These are phyloP conservation scores for Fusarium agapanthi DNA, from an alignment of 2,329 filamentous ascomycete genomes.

Conservation along the genomic window DNA sequence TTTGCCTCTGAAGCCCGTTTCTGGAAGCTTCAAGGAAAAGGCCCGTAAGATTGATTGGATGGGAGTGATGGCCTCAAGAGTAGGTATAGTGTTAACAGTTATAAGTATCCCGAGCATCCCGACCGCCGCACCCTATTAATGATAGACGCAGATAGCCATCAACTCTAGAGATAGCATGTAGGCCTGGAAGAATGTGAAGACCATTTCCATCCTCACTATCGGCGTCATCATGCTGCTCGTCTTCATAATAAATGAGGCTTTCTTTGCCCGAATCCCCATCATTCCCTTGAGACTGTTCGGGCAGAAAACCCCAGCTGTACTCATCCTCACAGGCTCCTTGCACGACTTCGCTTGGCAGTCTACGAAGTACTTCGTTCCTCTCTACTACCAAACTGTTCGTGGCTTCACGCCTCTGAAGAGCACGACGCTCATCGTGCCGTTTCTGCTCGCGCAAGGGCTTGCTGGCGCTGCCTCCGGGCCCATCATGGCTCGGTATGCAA, in stretches of 20 bases:
- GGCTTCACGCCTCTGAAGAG: neutral
- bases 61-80: neutral
- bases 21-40: neutral
- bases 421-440: neutral
- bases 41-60: neutral
- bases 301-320: neutral
- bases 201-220: conserved; percentile 77
- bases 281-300: conserved; percentile 60
- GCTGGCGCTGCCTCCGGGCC: neutral
- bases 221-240: conserved; percentile 66
- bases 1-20: neutral
- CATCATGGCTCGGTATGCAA: neutral
- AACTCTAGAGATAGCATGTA: conserved; percentile 45
- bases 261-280: conserved; percentile 75
- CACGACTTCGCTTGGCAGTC: conserved; percentile 13
- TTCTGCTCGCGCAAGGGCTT: neutral
- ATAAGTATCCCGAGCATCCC: fast-evolving
- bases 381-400: neutral
- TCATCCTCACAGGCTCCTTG: neutral
- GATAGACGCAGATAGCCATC: neutral
- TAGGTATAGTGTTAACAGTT: neutral
- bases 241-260: conserved; percentile 76
- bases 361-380: neutral
- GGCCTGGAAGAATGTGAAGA: conserved; percentile 71
- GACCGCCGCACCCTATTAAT: fast-evolving